Evolutionary conservation across 2,329 filamentous ascomycete genomes (phyloP).

Genomic region (Calonectria pauciramosa): DNA sequence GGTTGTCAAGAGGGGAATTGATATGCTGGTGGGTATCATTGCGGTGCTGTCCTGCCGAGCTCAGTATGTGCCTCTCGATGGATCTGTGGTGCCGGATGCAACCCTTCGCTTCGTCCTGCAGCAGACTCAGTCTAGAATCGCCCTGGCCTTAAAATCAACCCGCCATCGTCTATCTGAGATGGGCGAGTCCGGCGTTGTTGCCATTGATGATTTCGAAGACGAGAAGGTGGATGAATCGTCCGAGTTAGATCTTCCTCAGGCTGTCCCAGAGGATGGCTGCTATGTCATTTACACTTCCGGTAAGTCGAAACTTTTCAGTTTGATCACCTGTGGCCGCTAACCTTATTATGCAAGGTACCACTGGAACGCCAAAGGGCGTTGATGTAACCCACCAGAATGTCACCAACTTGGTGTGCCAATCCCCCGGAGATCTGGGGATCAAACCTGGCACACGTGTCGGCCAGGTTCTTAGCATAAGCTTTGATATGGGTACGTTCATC

Average conservation of each 20-base stretch:
- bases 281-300: slow-evolving; percentile 71
- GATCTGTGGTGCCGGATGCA: slow-evolving; percentile 63
- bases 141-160: slow-evolving; percentile 59
- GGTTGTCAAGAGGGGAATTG: slow-evolving; percentile 67
- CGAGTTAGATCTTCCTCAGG: background rate
- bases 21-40: slow-evolving; percentile 70
- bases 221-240: background rate
- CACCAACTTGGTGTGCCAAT: slow-evolving; percentile 65
- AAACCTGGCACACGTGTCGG: slow-evolving; percentile 64
- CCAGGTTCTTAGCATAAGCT: slow-evolving; percentile 69
- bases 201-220: slow-evolving; percentile 45
- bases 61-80: slow-evolving; percentile 72
- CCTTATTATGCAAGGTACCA: slow-evolving; percentile 56
- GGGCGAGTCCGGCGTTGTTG: slow-evolving; percentile 42
- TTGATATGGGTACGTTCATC: slow-evolving; percentile 69
- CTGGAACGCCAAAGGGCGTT: slow-evolving; percentile 70
- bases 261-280: slow-evolving; percentile 51
- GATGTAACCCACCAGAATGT: slow-evolving; percentile 69
- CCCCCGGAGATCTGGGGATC: slow-evolving; percentile 66
- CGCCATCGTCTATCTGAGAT: slow-evolving; percentile 42
- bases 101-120: slow-evolving; percentile 64
- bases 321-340: background rate
- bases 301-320: slow-evolving; percentile 30
- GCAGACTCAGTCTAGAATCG: slow-evolving; percentile 58
- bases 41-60: slow-evolving; percentile 68